Base-by-base conservation (phyloP, 345 rosid species). In the Isatis tinctoria region DNA sequence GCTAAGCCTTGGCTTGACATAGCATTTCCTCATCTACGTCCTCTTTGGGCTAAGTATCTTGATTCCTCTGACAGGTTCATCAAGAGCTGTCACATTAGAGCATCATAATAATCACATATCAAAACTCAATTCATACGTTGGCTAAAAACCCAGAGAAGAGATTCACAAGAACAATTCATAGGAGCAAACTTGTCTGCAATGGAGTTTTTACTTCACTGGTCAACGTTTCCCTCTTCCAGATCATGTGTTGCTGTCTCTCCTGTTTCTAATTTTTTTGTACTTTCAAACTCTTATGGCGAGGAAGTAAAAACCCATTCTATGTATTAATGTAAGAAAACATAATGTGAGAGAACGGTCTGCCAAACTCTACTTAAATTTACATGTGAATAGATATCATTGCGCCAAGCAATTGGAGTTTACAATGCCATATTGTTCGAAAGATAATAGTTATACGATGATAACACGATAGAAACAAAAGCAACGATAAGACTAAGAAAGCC, bases 1-100 rank as follows among this genome's bases (percentile, higher is more conserved):
- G 99, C 99, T 36, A 95, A 95, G 85, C 99, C 99, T 39, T 95
- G 99, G 99, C 87, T 95, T 60, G 99, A 95, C 68, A 92, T 90
- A 57, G 98, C 97, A 60, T 90, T 92, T 73, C 87, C 98, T 43
- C 85, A 85, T 22, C 91, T 95, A 33, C 83, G 90, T 67, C 90
- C 93, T 35, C 73, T 95, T 70, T 95, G 99, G 99, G 63, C 92
- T 1, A 92, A 88, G 71, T 88, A 90, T 65, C 79, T 95, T 18
- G 75, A 95, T 76, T 89, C 90, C 79, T 86, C 96, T 7, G 96
- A 95, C 78, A 92, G 91, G 80, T 90, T 91, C 84, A 88, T 91
- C 80, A 91, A 82, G 74, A 76, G 92, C 54, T 94, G 99, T 74
- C 90, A 87, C 63, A 94, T 94, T 59, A 69, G 71, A 45, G 84